A percentile compares a stretch with the other conserved stretches of the same genome.
Evolutionary conservation across 768 basidiomycete species (phyloP).

Genomic region (Trametes punicea): DNA sequence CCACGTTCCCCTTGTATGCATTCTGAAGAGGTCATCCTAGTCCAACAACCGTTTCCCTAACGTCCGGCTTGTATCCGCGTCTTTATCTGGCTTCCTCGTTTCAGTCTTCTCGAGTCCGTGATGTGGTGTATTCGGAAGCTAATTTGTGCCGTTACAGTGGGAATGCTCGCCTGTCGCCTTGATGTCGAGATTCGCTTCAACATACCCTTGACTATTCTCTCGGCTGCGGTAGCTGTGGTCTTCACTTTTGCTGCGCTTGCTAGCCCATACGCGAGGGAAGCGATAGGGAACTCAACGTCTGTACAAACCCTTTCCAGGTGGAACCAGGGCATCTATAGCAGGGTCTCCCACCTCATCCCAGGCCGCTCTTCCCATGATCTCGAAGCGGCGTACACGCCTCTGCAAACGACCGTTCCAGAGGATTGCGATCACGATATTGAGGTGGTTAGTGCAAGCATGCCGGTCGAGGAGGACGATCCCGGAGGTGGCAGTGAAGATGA

Average conservation of each 20-base stretch:
- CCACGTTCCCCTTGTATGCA: neutral
- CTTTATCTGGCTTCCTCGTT: neutral
- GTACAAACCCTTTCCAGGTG: neutral
- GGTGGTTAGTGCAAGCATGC: neutral
- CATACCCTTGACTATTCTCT: constrained; percentile 24
- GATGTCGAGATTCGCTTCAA: constrained; percentile 27
- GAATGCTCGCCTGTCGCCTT: constrained; percentile 30
- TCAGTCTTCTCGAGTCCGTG: too few species aligned
- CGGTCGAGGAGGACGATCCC: constrained; percentile 9
- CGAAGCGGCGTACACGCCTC: constrained; percentile 20
- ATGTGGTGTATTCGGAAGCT: too few species aligned
- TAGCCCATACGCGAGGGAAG: constrained; percentile 22
- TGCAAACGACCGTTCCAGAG: constrained; percentile 12
- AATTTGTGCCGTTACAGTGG: constrained; percentile 18
- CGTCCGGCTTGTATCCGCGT: neutral
- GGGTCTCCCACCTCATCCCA: constrained; percentile 5
- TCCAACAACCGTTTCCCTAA: neutral
- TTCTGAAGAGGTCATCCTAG: neutral
- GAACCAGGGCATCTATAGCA: constrained; percentile 6
- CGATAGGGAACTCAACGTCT: constrained; percentile 18
- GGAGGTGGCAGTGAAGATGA: constrained; percentile 10
- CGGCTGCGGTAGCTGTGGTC: constrained; percentile 26
- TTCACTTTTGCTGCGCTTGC: constrained; percentile 30
- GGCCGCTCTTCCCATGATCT: constrained; percentile 9
- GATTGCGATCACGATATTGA: constrained; percentile 1